Percentiles rank a stretch among this genome's conserved stretches.
Evolutionary conservation across 23 red algal genomes (phyloP).

Genomic region (Gracilaria domingensis): DNA sequence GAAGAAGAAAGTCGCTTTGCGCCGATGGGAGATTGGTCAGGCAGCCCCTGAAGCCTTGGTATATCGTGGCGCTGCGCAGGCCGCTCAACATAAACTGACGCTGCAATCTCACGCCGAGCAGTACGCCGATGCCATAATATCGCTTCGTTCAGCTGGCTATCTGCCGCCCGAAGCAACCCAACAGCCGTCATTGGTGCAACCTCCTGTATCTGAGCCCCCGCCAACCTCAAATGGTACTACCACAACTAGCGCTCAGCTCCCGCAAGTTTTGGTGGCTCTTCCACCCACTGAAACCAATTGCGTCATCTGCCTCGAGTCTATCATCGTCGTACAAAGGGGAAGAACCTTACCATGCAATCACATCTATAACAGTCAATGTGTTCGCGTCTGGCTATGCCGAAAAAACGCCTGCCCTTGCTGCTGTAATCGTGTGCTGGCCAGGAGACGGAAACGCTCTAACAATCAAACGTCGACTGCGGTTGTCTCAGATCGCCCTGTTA

Average conservation of each 20-base stretch:
- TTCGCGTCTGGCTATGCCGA: slow-evolving; percentile 64
- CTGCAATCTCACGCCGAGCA: slow-evolving; percentile 26
- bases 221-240: background rate
- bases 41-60: slow-evolving; percentile 57
- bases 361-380: slow-evolving; percentile 68
- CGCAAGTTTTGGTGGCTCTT: background rate
- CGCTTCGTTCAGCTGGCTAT: background rate
- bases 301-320: slow-evolving; percentile 69
- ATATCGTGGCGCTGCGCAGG: background rate
- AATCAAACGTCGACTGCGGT: background rate
- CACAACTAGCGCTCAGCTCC: background rate
- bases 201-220: background rate
- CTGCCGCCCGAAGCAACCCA: background rate
- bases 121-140: slow-evolving; percentile 17
- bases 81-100: background rate
- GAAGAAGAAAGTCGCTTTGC: slow-evolving; percentile 51
- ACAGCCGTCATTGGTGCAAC: background rate
- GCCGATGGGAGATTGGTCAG: slow-evolving; percentile 64
- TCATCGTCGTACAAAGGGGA: slow-evolving; percentile 36
- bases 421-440: slow-evolving; percentile 39
- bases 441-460: slow-evolving; percentile 18
- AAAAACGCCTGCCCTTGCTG: slow-evolving; percentile 80
- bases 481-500: background rate
- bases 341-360: slow-evolving; percentile 60
- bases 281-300: slow-evolving; percentile 46